Percentiles rank a stretch among this genome's conserved stretches.
Evolutionary conservation across 768 basidiomycete species (phyloP).

Genomic region (Lactarius indigo): DNA sequence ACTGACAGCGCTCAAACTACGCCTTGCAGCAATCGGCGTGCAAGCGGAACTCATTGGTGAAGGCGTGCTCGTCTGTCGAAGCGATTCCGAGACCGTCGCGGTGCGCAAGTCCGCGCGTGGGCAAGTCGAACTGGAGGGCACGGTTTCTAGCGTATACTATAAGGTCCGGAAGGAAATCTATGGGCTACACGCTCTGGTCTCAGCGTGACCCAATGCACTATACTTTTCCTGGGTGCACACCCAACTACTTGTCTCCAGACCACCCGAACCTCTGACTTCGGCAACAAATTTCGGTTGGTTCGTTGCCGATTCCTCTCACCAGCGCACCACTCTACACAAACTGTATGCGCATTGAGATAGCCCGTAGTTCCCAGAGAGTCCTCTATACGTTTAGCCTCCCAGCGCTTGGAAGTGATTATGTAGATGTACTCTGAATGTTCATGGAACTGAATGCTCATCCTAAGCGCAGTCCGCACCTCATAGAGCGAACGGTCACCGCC

Average conservation of each 20-base stretch:
- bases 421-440: background rate
- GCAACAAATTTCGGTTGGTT: background rate
- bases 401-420: background rate
- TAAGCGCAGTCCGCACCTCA: no score
- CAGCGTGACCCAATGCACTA: conserved; percentile 38
- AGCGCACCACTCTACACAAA: background rate
- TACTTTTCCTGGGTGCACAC: background rate
- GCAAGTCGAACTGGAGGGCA: conserved; percentile 85
- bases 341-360: background rate
- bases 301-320: background rate
- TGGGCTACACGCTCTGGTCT: conserved; percentile 83
- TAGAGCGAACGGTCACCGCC: no score
- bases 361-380: background rate
- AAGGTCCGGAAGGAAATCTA: conserved; percentile 88
- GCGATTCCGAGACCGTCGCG: conserved; percentile 72
- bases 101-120: conserved; percentile 86
- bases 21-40: conserved; percentile 68
- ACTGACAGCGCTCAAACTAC: conserved; percentile 82
- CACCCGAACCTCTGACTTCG: background rate
- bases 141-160: conserved; percentile 85
- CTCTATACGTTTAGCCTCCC: background rate
- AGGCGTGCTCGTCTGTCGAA: conserved; percentile 87
- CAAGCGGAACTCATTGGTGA: conserved; percentile 96
- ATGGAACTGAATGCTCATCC: no score
- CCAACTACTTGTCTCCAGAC: background rate